Conservation (phyloP, 345 rosid species). For the Theobroma cacao region DNA sequence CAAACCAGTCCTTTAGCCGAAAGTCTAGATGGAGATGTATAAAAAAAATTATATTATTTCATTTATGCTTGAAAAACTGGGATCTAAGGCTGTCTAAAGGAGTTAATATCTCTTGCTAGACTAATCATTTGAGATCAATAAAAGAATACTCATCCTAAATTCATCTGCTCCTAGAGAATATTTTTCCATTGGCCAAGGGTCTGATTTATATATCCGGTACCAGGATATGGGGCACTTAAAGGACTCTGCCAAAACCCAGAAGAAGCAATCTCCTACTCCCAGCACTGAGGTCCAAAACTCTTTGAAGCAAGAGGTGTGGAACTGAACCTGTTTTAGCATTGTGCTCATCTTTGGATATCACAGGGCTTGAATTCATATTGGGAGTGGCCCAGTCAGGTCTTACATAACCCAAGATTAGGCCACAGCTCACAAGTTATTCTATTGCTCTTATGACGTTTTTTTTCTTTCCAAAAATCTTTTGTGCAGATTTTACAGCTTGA, state of each 20-base stretch:
- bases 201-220: conserved; percentile 22
- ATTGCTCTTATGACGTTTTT: background rate
- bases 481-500: conserved; percentile 82
- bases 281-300: conserved; percentile 49
- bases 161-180: background rate
- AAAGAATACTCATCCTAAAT: background rate
- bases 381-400: background rate
- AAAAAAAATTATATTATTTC: background rate
- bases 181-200: conserved; percentile 5
- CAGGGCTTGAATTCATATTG: background rate
- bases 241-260: conserved; percentile 38
- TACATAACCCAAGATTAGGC: background rate
- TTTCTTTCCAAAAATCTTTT: background rate
- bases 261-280: conserved; percentile 34
- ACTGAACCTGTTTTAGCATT: conserved; percentile 10
- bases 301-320: conserved; percentile 82
- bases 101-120: background rate
- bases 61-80: background rate
- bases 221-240: conserved; percentile 64
- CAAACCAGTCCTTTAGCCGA: conserved; percentile 7
- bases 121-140: background rate
- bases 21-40: conserved; percentile 13
- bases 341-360: background rate
- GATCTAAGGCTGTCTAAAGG: conserved; percentile 2
- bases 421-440: background rate